phyloP scores from a whole-genome alignment of 257 asterid genomes.

The Forsythia viridissima region DNA sequence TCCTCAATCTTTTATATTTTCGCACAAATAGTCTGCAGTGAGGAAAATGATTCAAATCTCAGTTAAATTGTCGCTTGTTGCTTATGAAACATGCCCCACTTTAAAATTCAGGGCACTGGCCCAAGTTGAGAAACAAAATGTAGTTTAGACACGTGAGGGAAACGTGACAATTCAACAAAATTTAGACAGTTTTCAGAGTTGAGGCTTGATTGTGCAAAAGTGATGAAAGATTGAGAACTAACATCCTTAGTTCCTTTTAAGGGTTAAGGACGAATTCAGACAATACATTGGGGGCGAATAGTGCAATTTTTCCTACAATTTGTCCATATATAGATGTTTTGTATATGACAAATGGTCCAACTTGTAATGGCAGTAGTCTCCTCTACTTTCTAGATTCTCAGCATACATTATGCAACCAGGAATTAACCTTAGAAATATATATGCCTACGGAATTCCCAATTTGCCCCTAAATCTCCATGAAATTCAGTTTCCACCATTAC shows the following conservation, averaged over 20 bases:
- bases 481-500: background rate
- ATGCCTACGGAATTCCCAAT: background rate
- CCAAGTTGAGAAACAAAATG: too few species aligned
- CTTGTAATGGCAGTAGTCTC: background rate
- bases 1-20: too few species aligned
- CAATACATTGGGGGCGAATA: too few species aligned
- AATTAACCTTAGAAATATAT: background rate
- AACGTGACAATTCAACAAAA: too few species aligned
- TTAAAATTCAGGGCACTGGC: too few species aligned
- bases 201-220: background rate
- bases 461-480: background rate
- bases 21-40: background rate
- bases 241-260: too few species aligned
- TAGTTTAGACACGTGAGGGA: too few species aligned
- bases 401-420: background rate
- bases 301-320: background rate
- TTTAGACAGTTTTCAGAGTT: background rate
- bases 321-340: background rate
- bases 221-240: too few species aligned
- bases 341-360: background rate
- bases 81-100: too few species aligned
- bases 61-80: too few species aligned
- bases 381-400: background rate
- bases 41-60: background rate
- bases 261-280: too few species aligned